Conservation (phyloP, 179 eudicot species). For the Beta lomatogona region DNA sequence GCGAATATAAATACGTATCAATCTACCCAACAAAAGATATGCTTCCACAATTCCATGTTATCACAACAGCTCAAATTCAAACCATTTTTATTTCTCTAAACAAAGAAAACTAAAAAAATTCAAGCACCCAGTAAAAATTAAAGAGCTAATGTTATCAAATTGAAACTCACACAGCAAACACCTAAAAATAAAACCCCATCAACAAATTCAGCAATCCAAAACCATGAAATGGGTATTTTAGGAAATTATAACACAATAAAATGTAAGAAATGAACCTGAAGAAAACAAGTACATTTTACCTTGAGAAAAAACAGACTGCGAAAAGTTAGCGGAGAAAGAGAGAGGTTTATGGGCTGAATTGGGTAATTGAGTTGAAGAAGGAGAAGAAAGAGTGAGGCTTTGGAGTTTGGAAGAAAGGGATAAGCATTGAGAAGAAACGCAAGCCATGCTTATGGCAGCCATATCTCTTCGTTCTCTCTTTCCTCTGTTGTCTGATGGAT, state of each 20-base stretch:
- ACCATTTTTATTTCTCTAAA: neutral
- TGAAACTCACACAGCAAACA: neutral
- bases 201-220: neutral
- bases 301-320: constrained; percentile 46
- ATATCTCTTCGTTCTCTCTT: neutral
- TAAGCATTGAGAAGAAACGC: constrained; percentile 29
- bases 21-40: too few species aligned
- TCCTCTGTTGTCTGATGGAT: constrained; percentile 2
- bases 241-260: neutral
- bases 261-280: neutral
- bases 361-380: constrained; percentile 25
- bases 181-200: neutral
- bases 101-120: neutral
- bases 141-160: neutral
- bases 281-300: constrained; percentile 36
- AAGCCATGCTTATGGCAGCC: constrained; percentile 36
- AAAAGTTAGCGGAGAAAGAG: constrained; percentile 48
- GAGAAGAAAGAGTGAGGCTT: constrained; percentile 40
- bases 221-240: neutral
- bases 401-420: constrained; percentile 42
- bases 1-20: too few species aligned
- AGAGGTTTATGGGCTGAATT: constrained; percentile 46
- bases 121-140: too few species aligned
- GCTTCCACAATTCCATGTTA: neutral
- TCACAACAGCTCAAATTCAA: neutral